Conservation (phyloP, 2,329 filamentous ascomycete genomes). For the Aspergillus sclerotialis region DNA sequence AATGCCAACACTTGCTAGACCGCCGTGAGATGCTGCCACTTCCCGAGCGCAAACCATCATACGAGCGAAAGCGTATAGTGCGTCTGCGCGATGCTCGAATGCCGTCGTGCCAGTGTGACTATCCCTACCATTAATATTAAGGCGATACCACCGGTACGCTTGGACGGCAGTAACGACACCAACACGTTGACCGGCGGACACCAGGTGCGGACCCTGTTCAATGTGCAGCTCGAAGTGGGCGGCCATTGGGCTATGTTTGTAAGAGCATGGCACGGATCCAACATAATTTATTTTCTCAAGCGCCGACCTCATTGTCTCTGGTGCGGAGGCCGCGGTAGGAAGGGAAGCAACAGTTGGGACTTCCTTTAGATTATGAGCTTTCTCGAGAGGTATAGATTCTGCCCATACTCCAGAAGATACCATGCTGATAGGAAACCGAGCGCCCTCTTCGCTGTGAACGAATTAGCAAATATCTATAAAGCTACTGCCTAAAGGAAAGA, state of each 20-base stretch:
- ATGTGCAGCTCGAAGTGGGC: slow-evolving; percentile 82
- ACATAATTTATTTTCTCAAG: slow-evolving; percentile 67
- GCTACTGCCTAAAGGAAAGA: too few relatives aligned
- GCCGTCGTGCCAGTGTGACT: slow-evolving; percentile 71
- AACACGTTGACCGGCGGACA: slow-evolving; percentile 56
- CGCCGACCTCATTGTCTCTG: slow-evolving; percentile 59
- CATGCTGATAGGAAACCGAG: slow-evolving; percentile 71
- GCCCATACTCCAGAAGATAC: slow-evolving; percentile 71
- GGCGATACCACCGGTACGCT: slow-evolving; percentile 66
- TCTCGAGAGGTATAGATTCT: slow-evolving; percentile 55
- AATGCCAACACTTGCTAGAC: slow-evolving; percentile 64
- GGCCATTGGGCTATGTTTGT: slow-evolving; percentile 57
- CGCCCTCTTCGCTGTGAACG: slow-evolving; percentile 64
- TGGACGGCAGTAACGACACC: slow-evolving; percentile 68
- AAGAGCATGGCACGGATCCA: slow-evolving; percentile 50
- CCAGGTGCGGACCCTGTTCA: slow-evolving; percentile 72
- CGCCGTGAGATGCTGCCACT: slow-evolving; percentile 53
- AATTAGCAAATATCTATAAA: slow-evolving; percentile 8
- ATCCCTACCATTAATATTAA: slow-evolving; percentile 60
- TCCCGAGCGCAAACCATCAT: slow-evolving; percentile 62
- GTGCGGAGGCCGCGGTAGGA: slow-evolving; percentile 43
- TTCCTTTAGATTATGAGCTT: slow-evolving; percentile 56
- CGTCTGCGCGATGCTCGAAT: slow-evolving; percentile 59
- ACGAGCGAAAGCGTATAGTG: slow-evolving; percentile 59
- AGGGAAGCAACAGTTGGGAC: slow-evolving; percentile 44